Base-by-base conservation (phyloP, 2,329 filamentous ascomycete genomes). In the Fusarium chuoi region DNA sequence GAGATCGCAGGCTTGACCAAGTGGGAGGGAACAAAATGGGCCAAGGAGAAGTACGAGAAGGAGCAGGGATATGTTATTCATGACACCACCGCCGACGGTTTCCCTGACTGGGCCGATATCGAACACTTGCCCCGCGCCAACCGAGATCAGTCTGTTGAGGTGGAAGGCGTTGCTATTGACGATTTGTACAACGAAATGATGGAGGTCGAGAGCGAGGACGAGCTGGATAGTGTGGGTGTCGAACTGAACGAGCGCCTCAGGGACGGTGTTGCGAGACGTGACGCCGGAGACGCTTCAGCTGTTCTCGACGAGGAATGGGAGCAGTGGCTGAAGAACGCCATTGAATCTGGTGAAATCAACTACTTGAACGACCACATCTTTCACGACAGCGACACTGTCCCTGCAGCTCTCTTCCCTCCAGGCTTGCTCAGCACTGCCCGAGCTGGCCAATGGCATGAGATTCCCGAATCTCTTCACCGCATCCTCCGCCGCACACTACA, bases 1-100 rank as follows among this genome's bases (percentile, higher is more conserved):
- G 93, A 96, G 80, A 94, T 96, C 75, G 87, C 89, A 61, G 85
- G 86, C 55, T 85, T 95, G 79, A 95, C 93, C 66, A 92, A 93
- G 78, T 96, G 93, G 93, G 93, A 95, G 84, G 93, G 93, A 65
- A 95, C 93, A 15, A 90, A 91, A 70, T 95, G 93, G 93, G 93
- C 93, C 70, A 92, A 94, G 79, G 92, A 95, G 79, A 89, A 93
- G 62, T 96, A 91, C 79, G 93, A 96, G 84, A 87, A 88, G 65
- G 93, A 95, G 78, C 92, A 94, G 78, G 90, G 90, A 39, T 87
- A 93, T 66, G 83, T 83, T 36, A 94, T 96, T 71, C 82, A 84
- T 54, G 93, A 96, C 79, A 94, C 93, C 11, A 91, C 92, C 3
- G 89, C 88, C 58, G 91, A 93, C 76, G 91, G 89, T 30, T 91